Evolutionary conservation across 495 filamentous ascomycete genomes (phyloP).

Genomic region (Ascodesmis nigricans): DNA sequence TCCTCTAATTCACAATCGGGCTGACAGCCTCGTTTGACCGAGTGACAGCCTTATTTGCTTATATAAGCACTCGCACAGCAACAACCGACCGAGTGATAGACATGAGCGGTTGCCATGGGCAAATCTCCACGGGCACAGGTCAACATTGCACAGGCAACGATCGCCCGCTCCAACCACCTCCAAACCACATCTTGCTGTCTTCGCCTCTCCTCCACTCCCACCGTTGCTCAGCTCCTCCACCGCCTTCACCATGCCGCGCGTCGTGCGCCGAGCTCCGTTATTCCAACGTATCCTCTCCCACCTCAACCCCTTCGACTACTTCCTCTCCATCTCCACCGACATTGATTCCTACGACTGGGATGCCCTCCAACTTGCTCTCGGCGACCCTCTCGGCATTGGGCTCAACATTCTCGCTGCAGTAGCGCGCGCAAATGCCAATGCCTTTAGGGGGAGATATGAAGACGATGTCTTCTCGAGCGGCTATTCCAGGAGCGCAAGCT

Average conservation of each 20-base stretch:
- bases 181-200: no score
- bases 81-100: no score
- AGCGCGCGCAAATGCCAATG: conserved; percentile 48
- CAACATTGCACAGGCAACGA: no score
- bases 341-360: conserved; percentile 78
- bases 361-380: conserved; percentile 47
- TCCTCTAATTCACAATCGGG: no score
- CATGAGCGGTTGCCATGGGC: no score
- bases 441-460: conserved; percentile 25
- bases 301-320: conserved; percentile 70
- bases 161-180: no score
- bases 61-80: no score
- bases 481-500: conserved; percentile 31
- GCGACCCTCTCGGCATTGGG: conserved; percentile 45
- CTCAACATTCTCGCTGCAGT: conserved; percentile 66
- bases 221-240: not conserved
- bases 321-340: conserved; percentile 75
- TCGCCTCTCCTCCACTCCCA: no score
- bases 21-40: no score
- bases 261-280: conserved; percentile 60
- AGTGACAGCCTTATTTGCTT: no score
- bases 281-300: conserved; percentile 50
- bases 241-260: conserved; percentile 37
- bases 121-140: no score
- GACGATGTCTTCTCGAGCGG: conserved; percentile 63